Base-by-base conservation (phyloP, 179 eudicot genomes). In the Silene coronaria region DNA sequence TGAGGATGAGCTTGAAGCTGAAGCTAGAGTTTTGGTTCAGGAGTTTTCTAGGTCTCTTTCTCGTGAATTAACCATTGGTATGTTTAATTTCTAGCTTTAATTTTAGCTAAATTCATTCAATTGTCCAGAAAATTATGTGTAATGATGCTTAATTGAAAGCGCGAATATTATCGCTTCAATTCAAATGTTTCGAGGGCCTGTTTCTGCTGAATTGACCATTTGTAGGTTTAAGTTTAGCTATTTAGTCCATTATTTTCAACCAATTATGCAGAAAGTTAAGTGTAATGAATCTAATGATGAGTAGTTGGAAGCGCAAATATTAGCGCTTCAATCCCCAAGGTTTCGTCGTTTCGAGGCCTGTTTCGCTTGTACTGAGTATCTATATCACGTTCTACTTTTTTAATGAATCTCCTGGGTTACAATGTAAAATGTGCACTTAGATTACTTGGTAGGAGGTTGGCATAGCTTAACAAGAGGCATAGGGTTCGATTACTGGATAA, bases 1-100 rank as follows among this genome's bases (percentile, higher is more conserved):
- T 77, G 88, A 79, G 45, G 85, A 88, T n/a, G 91, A 82, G 77
- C 88, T 93, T 59, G 96, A 93, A 77, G 81, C 73, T 73, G 96
- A 91, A 80, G 98, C 98, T 6, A 78, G 53, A 74, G 73, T 62
- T 26, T 87, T 75, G 5, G 92, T 79, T 67, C 81, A 78, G 32
- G 97, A 91, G 80, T 91, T 80, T 80, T 83, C 96, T 14, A 67
- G 73, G 30, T 79, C 89, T 34, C 73, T 93, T 14, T 90, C 96
- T 53, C 84, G 82, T 45, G 72, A 69, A 69, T 69, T 69, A 8
- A 69, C 21, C 4, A 69, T 69, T 2, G 72, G 72, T 69, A 69
- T 16, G 67, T 4, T 38, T 36, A 3, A 36, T 17, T 67, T 34
- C 17, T 30, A 14, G 21, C 28, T 42, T 68, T 38, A 42, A 19